phyloP scores from a whole-genome alignment of 305 asterid genomes.

The Fraxinus sp. region DNA sequence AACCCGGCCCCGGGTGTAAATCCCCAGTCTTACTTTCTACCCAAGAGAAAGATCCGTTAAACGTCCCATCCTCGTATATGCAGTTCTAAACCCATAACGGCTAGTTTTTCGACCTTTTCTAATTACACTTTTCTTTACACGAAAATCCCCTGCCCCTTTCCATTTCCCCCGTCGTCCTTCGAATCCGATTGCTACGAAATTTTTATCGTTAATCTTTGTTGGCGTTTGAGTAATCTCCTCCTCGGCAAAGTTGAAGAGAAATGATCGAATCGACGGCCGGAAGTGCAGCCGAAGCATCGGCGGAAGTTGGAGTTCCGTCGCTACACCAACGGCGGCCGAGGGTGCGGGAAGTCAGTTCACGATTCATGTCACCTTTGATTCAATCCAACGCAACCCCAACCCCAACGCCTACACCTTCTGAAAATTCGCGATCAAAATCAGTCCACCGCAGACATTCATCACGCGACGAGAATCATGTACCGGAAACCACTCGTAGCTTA shows the following conservation, averaged over 20 bases:
- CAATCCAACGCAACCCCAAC: conserved; percentile 38
- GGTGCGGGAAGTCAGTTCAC: conserved; percentile 73
- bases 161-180: background rate
- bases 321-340: conserved; percentile 61
- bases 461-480: conserved; percentile 43
- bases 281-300: conserved; percentile 20
- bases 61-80: background rate
- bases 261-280: conserved; percentile 38
- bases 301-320: conserved; percentile 35
- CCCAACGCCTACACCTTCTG: conserved; percentile 32
- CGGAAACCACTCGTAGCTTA: conserved; percentile 37
- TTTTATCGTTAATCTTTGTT: background rate
- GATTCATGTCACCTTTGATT: conserved; percentile 72
- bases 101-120: background rate
- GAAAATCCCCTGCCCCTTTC: background rate
- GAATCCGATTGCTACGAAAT: background rate
- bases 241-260: background rate
- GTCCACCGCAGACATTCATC: conserved; percentile 43
- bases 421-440: conserved; percentile 50
- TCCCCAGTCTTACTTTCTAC: background rate
- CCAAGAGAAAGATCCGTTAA: background rate
- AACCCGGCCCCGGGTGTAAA: background rate
- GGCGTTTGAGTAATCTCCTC: background rate
- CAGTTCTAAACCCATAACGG: background rate
- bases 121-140: background rate